Base-by-base conservation (phyloP, 2,329 filamentous ascomycete genomes). In the Ophiostoma pallidulum region DNA sequence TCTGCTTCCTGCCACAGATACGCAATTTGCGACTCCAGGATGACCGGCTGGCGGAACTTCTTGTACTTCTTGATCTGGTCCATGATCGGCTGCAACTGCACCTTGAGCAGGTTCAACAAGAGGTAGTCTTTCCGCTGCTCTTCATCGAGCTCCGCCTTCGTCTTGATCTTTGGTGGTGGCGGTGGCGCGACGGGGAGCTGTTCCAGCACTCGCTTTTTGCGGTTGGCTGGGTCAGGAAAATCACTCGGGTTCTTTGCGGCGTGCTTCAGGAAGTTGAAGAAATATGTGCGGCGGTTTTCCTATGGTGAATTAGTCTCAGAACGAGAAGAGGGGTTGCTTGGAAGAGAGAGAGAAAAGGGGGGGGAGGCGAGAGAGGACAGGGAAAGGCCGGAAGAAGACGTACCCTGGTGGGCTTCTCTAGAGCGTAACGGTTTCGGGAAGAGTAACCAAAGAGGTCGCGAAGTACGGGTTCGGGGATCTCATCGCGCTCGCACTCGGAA, bases 31-130 rank as follows among this genome's bases (percentile, higher is more conserved):
- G 67, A 64, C 44, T 86, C 81, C 2, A 86, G 79, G 51, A 98
- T 83, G 36, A 87, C 78, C 1, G 87, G 83, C 47, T 81, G 80
- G 51, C 89, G 78, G 66, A 97, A 97, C 56, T 88, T 88, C 61
- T 84, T 86, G 67, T 95, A 94, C 61, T 85, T 89, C 63, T 94
- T 92, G 61, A 98, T 87, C 65, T 96, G 88, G 56, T 98, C 91
- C 89, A 98, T 96, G 56, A 97, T 87, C 2, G 87, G 88, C 64
- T 96, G 90, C 47, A 98, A 80, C 45, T 84, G 73, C 33, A 94
- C 81, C 69, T 97, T 98, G 54, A 98, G 71, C 50, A 84, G 71
- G 62, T 97, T 96, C 46, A 97, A 73, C 10, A 83, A 78, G 54
- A 91, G 81, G 41, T 87, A 82, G 60, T 98, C 94, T 53, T 79